These are phyloP conservation scores for Pseudognaphalium luteoalbum DNA, from an alignment of 129 eudicot genomes.

Conservation along the genomic window DNA sequence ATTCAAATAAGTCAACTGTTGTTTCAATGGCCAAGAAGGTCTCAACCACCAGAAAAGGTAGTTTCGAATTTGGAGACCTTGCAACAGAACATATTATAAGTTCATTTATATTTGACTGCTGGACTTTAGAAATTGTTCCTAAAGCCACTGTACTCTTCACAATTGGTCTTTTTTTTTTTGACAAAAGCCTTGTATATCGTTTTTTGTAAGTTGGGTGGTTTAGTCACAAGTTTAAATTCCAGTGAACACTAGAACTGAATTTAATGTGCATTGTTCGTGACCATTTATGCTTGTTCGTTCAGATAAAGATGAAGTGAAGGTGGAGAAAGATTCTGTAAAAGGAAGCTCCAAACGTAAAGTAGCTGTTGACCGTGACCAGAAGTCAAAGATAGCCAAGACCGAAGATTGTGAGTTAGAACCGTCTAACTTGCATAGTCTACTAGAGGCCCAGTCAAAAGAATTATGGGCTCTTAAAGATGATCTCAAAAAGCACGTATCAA, in stretches of 20 bases:
- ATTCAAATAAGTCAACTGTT: conserved; percentile 55
- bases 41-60: conserved; percentile 52
- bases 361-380: conserved; percentile 47
- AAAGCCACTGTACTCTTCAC: not conserved
- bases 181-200: not conserved
- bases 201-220: not conserved
- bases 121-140: not conserved
- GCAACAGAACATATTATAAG: conserved; percentile 2
- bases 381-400: conserved; percentile 55
- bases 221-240: not conserved
- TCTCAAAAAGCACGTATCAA: conserved; percentile 65
- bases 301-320: conserved; percentile 46
- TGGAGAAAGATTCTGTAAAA: conserved; percentile 45
- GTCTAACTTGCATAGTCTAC: conserved; percentile 44
- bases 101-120: not conserved
- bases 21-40: conserved; percentile 45
- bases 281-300: conserved; percentile 24
- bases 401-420: conserved; percentile 42
- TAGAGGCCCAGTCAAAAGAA: conserved; percentile 79
- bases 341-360: conserved; percentile 49
- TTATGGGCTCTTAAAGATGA: conserved; percentile 91
- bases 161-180: not conserved
- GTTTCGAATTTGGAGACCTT: not conserved
- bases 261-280: not conserved
- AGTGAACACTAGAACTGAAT: not conserved